Evolutionary conservation across 148 eudicot species (phyloP).

Genomic region (Rhododendron henanense): DNA sequence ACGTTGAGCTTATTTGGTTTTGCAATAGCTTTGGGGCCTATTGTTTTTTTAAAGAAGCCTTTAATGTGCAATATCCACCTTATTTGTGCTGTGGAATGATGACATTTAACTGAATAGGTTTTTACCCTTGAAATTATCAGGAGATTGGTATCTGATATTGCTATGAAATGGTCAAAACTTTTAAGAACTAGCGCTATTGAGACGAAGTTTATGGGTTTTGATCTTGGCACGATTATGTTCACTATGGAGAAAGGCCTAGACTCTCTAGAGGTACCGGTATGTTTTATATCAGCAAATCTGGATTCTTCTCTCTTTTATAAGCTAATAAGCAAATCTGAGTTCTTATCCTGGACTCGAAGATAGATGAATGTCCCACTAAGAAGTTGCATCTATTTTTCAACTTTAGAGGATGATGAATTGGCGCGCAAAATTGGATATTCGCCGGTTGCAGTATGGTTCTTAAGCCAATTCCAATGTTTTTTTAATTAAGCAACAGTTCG

Average conservation of each 20-base stretch:
- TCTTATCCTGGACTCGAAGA: neutral
- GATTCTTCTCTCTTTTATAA: neutral
- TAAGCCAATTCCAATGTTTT: neutral
- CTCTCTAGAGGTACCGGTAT: slow-evolving; percentile 73
- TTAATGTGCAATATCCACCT: no score
- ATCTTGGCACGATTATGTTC: slow-evolving; percentile 77
- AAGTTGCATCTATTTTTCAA: neutral
- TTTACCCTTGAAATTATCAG: slow-evolving; percentile 31
- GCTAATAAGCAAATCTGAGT: neutral
- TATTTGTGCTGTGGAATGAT: no score
- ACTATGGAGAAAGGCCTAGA: slow-evolving; percentile 76
- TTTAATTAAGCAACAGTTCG: no score
- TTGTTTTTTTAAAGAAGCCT: no score
- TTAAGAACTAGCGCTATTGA: slow-evolving; percentile 73
- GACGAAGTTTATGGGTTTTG: slow-evolving; percentile 68
- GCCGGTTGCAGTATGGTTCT: neutral
- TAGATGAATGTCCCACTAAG: neutral
- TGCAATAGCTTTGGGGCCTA: no score
- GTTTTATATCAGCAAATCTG: neutral
- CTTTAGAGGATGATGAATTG: neutral
- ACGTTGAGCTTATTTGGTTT: no score
- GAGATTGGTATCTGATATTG: slow-evolving; percentile 58
- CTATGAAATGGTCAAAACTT: slow-evolving; percentile 78
- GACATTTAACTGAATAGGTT: neutral
- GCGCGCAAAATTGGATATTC: neutral